phyloP scores from a whole-genome alignment of 257 asterid genomes.

The Forsythia viridissima region DNA sequence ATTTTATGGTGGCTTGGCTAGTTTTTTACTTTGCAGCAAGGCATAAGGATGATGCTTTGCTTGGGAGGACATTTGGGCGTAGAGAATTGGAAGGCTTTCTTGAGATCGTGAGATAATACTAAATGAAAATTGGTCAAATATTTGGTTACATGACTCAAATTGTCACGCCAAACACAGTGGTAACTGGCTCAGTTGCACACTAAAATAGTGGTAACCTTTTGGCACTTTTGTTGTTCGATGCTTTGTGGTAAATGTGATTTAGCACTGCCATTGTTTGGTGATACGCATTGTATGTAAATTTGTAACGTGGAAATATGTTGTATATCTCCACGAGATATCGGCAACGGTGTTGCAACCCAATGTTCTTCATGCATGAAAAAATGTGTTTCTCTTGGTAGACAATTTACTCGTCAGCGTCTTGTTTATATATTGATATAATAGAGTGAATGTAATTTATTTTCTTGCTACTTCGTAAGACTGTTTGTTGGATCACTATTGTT shows the following conservation, averaged over 20 bases:
- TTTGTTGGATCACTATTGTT: not conserved
- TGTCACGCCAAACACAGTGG: slow-evolving; percentile 31
- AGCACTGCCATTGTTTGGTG: slow-evolving; percentile 53
- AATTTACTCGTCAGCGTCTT: not conserved
- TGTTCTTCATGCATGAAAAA: slow-evolving; percentile 29
- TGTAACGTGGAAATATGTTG: slow-evolving; percentile 53
- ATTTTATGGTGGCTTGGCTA: slow-evolving; percentile 82
- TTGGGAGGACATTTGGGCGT: slow-evolving; percentile 68
- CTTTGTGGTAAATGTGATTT: slow-evolving; percentile 38
- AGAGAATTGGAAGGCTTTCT: slow-evolving; percentile 79
- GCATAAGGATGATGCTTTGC: slow-evolving; percentile 58
- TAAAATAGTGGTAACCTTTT: slow-evolving; percentile 39
- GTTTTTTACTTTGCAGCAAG: slow-evolving; percentile 78
- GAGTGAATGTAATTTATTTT: not conserved
- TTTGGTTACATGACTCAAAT: slow-evolving; percentile 28
- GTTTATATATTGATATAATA: not conserved
- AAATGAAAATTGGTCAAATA: slow-evolving; percentile 14
- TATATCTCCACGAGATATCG: slow-evolving; percentile 56
- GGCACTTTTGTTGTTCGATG: slow-evolving; percentile 38
- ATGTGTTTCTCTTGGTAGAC: not conserved
- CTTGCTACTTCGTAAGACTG: not conserved
- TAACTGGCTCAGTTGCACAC: slow-evolving; percentile 35
- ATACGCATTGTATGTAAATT: slow-evolving; percentile 52
- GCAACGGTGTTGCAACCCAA: slow-evolving; percentile 42
- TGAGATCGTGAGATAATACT: slow-evolving; percentile 54